Evolutionary conservation across 352 stramenopile species (phyloP), one percentile per base, ranked within the genome.

Genomic region (Pythium vanterpoolii): DNA sequence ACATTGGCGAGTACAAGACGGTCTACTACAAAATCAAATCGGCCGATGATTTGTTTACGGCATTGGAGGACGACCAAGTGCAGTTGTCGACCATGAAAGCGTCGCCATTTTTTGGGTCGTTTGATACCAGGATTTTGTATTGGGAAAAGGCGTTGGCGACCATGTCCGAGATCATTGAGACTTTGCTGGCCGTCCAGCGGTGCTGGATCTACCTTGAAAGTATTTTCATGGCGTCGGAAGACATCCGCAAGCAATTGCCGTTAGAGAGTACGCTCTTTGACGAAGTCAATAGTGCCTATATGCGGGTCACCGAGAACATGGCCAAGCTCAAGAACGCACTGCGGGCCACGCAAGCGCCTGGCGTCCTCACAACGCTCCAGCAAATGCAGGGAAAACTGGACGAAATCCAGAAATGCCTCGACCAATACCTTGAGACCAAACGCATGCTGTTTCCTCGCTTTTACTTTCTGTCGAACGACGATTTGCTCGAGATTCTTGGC

Each of bases 191-290:
- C 8, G 91, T 98, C 14, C 93, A 98, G 57, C 85, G 89, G 1
- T 97, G 94, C 62, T 98, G 93, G 93, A 97, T 98, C 18, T 98
- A 98, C 62, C 61, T 98, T 38, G 93, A 98, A 71, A 95, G 73
- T 46, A 98, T 98, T 34, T 98, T 98, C 61, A 97, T 98, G 88
- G 90, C 88, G 1, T 96, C 82, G 2, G 93, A 97, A 63, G 93
- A 98, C 74, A 98, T 98, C 61, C 87, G 86, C 9, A 98, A 97
- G 73, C 93, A 98, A 63, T 68, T 98, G 14, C 93, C 93, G 11
- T 52, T 93, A 9, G 88, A 96, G 61, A 87, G 72, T 27, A 77
- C 76, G 43, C 66, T 96, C 3, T 96, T 96, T 73, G 84, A 96
- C 33, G 81, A 93, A 60, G 87, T 96, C 28, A 95, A 96, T 51